These are phyloP conservation scores for Cryptococcus floricola DNA, from an alignment of 1,284 basidiomycete genomes.

Conservation along the genomic window DNA sequence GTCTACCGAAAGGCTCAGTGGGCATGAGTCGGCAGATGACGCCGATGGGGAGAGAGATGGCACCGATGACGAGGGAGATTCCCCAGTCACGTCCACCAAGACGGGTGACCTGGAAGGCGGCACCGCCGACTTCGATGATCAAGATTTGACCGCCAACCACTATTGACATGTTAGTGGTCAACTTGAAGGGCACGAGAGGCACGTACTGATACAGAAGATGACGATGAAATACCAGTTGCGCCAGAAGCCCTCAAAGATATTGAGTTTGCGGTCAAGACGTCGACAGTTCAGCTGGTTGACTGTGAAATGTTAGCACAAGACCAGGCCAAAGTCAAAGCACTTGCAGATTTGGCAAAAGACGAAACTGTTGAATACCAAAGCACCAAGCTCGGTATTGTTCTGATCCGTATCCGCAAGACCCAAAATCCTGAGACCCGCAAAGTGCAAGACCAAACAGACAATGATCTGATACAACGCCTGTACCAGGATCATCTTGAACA, in stretches of 20 bases:
- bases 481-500: slow-evolving; percentile 90
- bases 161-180: slow-evolving; percentile 39
- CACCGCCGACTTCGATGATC: slow-evolving; percentile 86
- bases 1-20: slow-evolving; percentile 67
- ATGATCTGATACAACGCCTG: slow-evolving; percentile 86
- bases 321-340: neutral
- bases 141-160: slow-evolving; percentile 82
- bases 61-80: slow-evolving; percentile 75
- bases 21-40: slow-evolving; percentile 77
- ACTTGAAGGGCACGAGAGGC: neutral
- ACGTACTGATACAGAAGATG: slow-evolving; percentile 66
- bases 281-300: slow-evolving; percentile 88
- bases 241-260: slow-evolving; percentile 80
- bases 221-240: slow-evolving; percentile 79
- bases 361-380: slow-evolving; percentile 92
- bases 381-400: slow-evolving; percentile 58
- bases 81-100: slow-evolving; percentile 86
- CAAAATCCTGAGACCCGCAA: slow-evolving; percentile 70
- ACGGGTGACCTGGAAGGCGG: slow-evolving; percentile 83
- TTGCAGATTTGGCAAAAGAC: slow-evolving; percentile 86
- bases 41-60: slow-evolving; percentile 83
- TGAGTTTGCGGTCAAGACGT: slow-evolving; percentile 76
- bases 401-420: slow-evolving; percentile 53
- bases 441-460: slow-evolving; percentile 85
- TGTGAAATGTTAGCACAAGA: slow-evolving; percentile 2